Conservation (phyloP, 176 grass and related monocot species). For the Oryza rufipogon region DNA sequence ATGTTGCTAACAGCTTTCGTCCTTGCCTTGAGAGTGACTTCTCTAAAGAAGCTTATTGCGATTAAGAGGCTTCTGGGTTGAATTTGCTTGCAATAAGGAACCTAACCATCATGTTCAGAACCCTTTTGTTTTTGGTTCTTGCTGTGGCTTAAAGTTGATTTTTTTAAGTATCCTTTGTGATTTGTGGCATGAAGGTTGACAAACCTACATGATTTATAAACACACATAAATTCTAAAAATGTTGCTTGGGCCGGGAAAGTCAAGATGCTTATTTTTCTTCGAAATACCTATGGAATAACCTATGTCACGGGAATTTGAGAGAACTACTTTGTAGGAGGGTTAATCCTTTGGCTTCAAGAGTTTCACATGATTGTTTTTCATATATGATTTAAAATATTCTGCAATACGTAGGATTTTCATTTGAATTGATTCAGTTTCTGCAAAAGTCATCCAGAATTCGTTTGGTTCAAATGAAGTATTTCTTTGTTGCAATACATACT, state of each 20-base stretch:
- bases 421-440: too few relatives aligned
- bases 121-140: neutral
- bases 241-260: too few relatives aligned
- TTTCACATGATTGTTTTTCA: neutral
- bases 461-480: too few relatives aligned
- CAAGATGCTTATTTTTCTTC: too few relatives aligned
- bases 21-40: neutral
- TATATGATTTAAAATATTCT: neutral
- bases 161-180: neutral
- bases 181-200: neutral
- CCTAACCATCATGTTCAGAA: constrained; percentile 1
- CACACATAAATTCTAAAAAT: too few relatives aligned
- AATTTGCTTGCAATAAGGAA: neutral
- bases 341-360: neutral
- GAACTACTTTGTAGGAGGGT: neutral
- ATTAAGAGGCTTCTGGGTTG: neutral
- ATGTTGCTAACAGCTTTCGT: neutral
- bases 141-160: neutral
- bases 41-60: neutral
- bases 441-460: too few relatives aligned
- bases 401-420: neutral
- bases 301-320: neutral
- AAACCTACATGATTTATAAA: too few relatives aligned
- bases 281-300: too few relatives aligned
- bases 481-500: too few relatives aligned